A percentile compares a stretch with the other conserved stretches of the same genome.
Evolutionary conservation across 1,284 basidiomycete genomes (phyloP).

Genomic region (Binderoboletus segoi): DNA sequence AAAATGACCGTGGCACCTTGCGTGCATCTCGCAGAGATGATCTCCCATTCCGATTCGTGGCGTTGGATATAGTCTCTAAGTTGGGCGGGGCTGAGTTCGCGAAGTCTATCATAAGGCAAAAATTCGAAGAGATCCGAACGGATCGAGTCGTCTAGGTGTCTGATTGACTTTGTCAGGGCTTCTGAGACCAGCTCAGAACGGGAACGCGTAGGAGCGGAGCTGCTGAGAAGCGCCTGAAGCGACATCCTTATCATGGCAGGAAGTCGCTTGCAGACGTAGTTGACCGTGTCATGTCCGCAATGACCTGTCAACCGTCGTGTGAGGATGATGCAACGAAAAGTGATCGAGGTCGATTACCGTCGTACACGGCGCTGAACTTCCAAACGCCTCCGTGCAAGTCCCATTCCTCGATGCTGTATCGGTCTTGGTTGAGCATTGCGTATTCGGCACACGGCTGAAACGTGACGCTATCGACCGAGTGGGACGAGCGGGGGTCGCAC

Average conservation of each 20-base stretch:
- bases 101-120: slow-evolving; percentile 42
- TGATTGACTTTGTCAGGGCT: slow-evolving; percentile 44
- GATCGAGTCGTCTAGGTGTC: slow-evolving; percentile 46
- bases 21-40: slow-evolving; percentile 48
- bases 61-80: slow-evolving; percentile 30
- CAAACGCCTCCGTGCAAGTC: slow-evolving; percentile 53
- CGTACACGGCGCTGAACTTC: slow-evolving; percentile 62
- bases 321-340: slow-evolving; percentile 4
- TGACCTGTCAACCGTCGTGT: slow-evolving; percentile 48
- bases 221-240: slow-evolving; percentile 43
- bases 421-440: slow-evolving; percentile 54
- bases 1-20: slow-evolving; percentile 65
- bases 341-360: slow-evolving; percentile 43
- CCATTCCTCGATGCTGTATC: slow-evolving; percentile 58
- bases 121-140: slow-evolving; percentile 47
- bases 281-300: slow-evolving; percentile 59
- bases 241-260: slow-evolving; percentile 48
- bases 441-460: slow-evolving; percentile 63
- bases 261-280: slow-evolving; percentile 49
- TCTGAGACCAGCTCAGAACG: slow-evolving; percentile 44
- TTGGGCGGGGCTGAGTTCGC: slow-evolving; percentile 27
- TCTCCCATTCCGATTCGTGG: slow-evolving; percentile 31
- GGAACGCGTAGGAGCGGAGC: slow-evolving; percentile 30
- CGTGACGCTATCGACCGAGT: slow-evolving; percentile 49
- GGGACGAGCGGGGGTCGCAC: slow-evolving; percentile 39